Conservation (phyloP, 2,329 filamentous ascomycete species). For the Colletotrichum zoysiae region DNA sequence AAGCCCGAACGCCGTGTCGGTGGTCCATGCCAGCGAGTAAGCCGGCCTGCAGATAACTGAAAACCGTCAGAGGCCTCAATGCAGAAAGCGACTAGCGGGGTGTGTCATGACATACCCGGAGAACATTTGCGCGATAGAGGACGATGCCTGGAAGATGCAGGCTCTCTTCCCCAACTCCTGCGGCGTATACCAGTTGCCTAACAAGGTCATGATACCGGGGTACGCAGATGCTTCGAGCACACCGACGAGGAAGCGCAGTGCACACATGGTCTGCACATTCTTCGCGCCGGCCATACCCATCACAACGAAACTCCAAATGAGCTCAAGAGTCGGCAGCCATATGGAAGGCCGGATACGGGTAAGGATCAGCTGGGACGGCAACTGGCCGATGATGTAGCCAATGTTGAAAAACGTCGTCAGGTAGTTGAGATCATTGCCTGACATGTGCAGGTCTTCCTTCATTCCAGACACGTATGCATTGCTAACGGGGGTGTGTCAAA, state of each 20-base stretch:
- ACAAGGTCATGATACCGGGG: conserved; percentile 53
- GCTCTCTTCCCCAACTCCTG: conserved; percentile 58
- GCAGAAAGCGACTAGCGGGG: conserved; percentile 1
- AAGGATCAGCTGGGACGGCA: conserved; percentile 55
- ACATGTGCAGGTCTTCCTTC: conserved; percentile 65
- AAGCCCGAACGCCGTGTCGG: neutral
- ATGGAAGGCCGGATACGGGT: conserved; percentile 55
- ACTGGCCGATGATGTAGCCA: conserved; percentile 67
- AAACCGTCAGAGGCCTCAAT: neutral
- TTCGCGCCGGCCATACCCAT: conserved; percentile 54
- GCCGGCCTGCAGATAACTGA: neutral
- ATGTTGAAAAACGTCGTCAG: conserved; percentile 67
- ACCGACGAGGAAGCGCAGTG: conserved; percentile 59
- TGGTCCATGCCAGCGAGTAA: conserved; percentile 1
- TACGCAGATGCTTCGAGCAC: conserved; percentile 55
- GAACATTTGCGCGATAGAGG: conserved; percentile 56
- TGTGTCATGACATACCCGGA: conserved; percentile 52
- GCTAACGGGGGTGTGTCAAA: conserved; percentile 43
- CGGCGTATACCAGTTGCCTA: conserved; percentile 60
- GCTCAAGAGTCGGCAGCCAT: conserved; percentile 54
- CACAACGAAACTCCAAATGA: conserved; percentile 51
- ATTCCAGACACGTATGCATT: conserved; percentile 58
- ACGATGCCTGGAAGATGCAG: conserved; percentile 56
- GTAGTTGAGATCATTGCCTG: conserved; percentile 68
- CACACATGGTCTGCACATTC: conserved; percentile 53